Conservation (phyloP, 2,329 filamentous ascomycete genomes). For the Lachnellula willkommii region DNA sequence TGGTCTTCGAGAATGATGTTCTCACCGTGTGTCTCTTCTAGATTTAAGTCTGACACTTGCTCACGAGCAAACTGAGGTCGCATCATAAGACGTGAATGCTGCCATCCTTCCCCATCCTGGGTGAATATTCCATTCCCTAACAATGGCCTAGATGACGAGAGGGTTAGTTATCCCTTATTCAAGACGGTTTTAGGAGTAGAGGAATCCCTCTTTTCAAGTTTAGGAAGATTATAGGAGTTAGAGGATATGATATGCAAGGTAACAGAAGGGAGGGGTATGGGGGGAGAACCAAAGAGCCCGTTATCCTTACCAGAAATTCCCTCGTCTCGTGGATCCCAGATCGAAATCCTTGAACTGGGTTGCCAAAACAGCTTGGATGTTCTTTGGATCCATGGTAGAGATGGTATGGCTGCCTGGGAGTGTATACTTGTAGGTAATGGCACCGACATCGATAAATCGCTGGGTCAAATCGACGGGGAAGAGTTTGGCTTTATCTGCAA, state of each 20-base stretch:
- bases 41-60: conserved; percentile 55
- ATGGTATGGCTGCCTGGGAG: conserved; percentile 17
- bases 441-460: conserved; percentile 31
- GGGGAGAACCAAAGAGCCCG: too few species aligned
- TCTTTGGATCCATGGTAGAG: conserved; percentile 35
- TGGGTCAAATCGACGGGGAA: conserved; percentile 29
- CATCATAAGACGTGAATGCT: conserved; percentile 39
- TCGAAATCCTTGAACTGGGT: conserved; percentile 48
- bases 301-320: conserved; percentile 36
- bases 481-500: conserved; percentile 17
- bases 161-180: too few species aligned
- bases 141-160: conserved; percentile 12
- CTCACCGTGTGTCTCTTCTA: too few species aligned
- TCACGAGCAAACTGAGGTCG: conserved; percentile 50
- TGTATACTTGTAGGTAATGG: conserved; percentile 23
- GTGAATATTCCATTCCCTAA: conserved; percentile 31
- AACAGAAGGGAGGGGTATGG: too few species aligned
- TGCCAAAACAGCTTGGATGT: conserved; percentile 51
- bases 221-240: too few species aligned
- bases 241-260: too few species aligned
- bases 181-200: too few species aligned
- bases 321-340: conserved; percentile 49
- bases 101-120: conserved; percentile 28
- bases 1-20: too few species aligned
- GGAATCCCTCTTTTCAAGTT: too few species aligned